Conservation (phyloP, 2,329 filamentous ascomycete genomes). For the Monosporascus cannonballus region DNA sequence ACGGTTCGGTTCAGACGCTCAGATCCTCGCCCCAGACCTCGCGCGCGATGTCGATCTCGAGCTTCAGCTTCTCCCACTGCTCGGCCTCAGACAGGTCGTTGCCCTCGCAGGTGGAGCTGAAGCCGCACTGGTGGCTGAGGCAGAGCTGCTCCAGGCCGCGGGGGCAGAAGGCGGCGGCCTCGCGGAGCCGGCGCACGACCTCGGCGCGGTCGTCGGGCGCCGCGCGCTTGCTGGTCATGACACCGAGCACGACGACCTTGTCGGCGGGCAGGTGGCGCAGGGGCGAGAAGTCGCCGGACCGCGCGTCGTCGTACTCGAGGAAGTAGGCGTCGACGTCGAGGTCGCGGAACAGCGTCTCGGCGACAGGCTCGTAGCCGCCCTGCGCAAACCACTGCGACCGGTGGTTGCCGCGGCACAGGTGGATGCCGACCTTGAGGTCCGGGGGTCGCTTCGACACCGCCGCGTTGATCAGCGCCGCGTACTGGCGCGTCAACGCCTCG, state of each 20-base stretch:
- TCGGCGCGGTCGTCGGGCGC: conserved; percentile 44
- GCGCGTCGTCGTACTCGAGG: conserved; percentile 53
- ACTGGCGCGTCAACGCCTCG: conserved; percentile 41
- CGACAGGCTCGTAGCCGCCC: conserved; percentile 52
- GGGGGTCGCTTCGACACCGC: conserved; percentile 44
- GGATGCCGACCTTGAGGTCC: conserved; percentile 51
- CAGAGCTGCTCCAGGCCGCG: conserved; percentile 48
- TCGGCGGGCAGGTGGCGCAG: conserved; percentile 45
- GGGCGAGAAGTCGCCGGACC: conserved; percentile 48
- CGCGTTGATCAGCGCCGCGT: conserved; percentile 48
- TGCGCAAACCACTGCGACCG: conserved; percentile 51
- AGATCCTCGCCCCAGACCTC: conserved; percentile 47
- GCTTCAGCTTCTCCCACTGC: conserved; percentile 51
- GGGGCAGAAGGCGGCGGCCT: conserved; percentile 41
- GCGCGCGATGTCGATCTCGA: conserved; percentile 52
- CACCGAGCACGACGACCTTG: conserved; percentile 50
- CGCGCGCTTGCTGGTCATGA: conserved; percentile 51
- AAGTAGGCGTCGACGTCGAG: conserved; percentile 54
- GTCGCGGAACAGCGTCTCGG: conserved; percentile 50
- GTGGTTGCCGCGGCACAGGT: conserved; percentile 53
- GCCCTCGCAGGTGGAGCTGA: conserved; percentile 50
- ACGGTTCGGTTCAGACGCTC: conserved; percentile 10
- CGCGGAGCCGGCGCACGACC: conserved; percentile 33
- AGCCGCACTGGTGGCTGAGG: conserved; percentile 52
- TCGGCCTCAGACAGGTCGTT: conserved; percentile 50